Evolutionary conservation across 2,329 filamentous ascomycete genomes (phyloP), one percentile per base, ranked within the genome.

Genomic region (Geosmithia flava): DNA sequence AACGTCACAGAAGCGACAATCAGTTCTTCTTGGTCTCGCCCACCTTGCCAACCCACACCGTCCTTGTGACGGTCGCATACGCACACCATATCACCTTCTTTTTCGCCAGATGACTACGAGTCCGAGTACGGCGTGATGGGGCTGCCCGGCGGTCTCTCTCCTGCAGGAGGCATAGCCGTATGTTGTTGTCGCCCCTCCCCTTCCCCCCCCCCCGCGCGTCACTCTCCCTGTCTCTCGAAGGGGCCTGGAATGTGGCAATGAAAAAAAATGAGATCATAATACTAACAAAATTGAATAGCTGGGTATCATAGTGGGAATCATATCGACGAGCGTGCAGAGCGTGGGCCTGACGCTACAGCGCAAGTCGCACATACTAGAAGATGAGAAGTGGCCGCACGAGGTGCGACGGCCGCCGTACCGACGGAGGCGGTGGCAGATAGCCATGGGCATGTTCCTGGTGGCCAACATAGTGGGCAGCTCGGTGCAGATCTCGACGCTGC

Each of bases 281-380:
- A n/a, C n/a, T n/a, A n/a, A n/a, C n/a, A n/a, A n/a, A n/a, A n/a
- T n/a, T n/a, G n/a, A 4, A 27, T 27, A 94, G 88, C 77, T 97
- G 61, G 93, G 93, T 60, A 89, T 98, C 62, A 68, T 96, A 53
- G 91, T 96, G 62, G 93, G 93, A 57, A 77, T 98, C 54, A 65
- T 96, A 56, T 97, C 91, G 50, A 96, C 93, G 51, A 93, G 89
- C 63, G 80, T 97, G 20, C 93, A 98, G 66, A 95, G 90, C 64
- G 74, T 98, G 58, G 93, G 93, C 55, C 77, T 98, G 54, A 98
- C 93, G 30, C 76, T 98, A 23, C 93, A 98, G 69, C 87, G 93
- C 63, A 97, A 98, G 68, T 97, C 93, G 53, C 93, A 98, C 69
- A 84, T 98, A 56, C 81, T 97, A 61, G 93, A 98, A 71, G 93